Evolutionary conservation across 352 stramenopile species (phyloP), one percentile per base, ranked within the genome.

Genomic region (Globisporangium megalacanthum): DNA sequence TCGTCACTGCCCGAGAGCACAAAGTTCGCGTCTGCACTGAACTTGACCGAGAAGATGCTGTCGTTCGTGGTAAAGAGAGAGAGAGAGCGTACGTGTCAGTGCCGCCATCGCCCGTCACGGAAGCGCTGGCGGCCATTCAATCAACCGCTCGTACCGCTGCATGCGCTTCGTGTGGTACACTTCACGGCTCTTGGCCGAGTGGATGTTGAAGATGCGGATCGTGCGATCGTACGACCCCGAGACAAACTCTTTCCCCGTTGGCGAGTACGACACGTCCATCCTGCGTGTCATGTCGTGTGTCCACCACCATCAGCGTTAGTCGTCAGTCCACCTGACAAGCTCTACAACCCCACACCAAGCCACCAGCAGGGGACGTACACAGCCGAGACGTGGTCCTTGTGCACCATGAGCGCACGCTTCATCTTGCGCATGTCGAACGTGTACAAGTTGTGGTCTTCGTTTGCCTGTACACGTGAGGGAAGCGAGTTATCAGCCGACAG

Each of bases 371-470:
- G 25, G 8, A 88, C 81, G 61, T 75, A 94, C 82, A 99, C 96
- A 51, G 97, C 97, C 10, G 83, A 94, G 8, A 99, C 97, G 80
- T 99, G 97, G 66, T 99, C 97, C 72, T 98, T 99, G 82, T 99
- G 97, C 41, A 99, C 97, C 65, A 96, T 94, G 61, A 95, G 70
- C 41, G 90, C 90, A 48, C 84, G 70, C 41, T 93, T 68, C 61
- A 99, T 85, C 68, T 98, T 98, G 67, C 98, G 85, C 92, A 99
- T 99, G 79, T 99, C 98, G 72, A 99, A 99, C 33, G 94, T 98
- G 79, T 99, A 99, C 48, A 97, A 66, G 65, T 99, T 98, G 79
- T 98, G 92, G 78, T 99, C 97, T 81, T 99, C 98, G 76, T 99
- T 99, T 49, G 96, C 97, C 77, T 89, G 22, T 10, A 44, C 8